phyloP scores from a whole-genome alignment of 805 yeast genomes.

The Monosporozyma siamensis region DNA sequence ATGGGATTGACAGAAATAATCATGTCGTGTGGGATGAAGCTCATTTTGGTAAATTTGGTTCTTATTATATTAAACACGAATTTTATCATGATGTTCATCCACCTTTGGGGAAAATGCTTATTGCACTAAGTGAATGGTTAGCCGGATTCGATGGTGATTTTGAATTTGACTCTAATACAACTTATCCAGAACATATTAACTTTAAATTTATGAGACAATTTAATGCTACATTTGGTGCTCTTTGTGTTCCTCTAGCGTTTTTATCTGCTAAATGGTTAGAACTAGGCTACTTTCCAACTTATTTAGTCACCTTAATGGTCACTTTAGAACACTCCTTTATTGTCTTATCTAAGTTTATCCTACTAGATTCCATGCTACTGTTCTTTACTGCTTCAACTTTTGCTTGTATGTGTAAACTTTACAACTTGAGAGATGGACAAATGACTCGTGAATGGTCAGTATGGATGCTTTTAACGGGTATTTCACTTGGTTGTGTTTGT shows the following conservation, averaged over 20 bases:
- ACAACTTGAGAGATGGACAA: slow-evolving; percentile 42
- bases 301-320: slow-evolving; percentile 75
- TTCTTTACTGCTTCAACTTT: slow-evolving; percentile 83
- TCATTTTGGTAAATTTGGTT: slow-evolving; percentile 94
- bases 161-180: slow-evolving; percentile 75
- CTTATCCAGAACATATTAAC: slow-evolving; percentile 68
- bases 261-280: slow-evolving; percentile 71
- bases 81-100: slow-evolving; percentile 97
- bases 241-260: slow-evolving; percentile 82
- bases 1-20: slow-evolving; percentile 59
- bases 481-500: slow-evolving; percentile 73
- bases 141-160: slow-evolving; percentile 85
- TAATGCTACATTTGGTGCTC: slow-evolving; percentile 74
- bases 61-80: slow-evolving; percentile 79
- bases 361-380: slow-evolving; percentile 83
- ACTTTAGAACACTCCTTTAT: slow-evolving; percentile 74
- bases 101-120: slow-evolving; percentile 89
- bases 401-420: slow-evolving; percentile 62
- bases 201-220: slow-evolving; percentile 81
- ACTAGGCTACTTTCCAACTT: slow-evolving; percentile 57
- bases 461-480: slow-evolving; percentile 56
- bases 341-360: slow-evolving; percentile 78
- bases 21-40: slow-evolving; percentile 97
- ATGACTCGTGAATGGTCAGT: slow-evolving; percentile 65
- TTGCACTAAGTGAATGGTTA: slow-evolving; percentile 77